Percentiles rank a stretch among this genome's conserved stretches.
Conservation (phyloP, 1,284 basidiomycete species). For the Cutaneotrichosporon curvatum region DNA sequence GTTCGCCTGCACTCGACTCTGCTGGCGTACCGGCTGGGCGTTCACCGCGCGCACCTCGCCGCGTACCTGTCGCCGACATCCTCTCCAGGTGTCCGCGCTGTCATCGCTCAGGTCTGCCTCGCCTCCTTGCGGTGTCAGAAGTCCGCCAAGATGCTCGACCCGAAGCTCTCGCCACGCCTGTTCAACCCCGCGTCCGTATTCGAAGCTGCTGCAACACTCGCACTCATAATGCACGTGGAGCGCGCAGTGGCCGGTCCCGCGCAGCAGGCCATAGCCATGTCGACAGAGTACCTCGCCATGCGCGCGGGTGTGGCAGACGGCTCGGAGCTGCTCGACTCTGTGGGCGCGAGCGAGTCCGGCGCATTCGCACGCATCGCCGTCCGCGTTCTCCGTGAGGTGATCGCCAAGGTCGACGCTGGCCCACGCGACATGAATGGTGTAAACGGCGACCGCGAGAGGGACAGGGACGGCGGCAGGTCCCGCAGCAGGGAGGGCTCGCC, state of each 20-base stretch:
- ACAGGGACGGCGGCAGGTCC: background rate
- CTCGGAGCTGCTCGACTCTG: constrained; percentile 36
- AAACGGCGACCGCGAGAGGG: constrained; percentile 3
- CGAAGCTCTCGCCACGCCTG: constrained; percentile 33
- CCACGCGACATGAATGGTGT: constrained; percentile 1
- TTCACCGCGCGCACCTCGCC: constrained; percentile 34
- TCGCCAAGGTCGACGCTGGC: constrained; percentile 18
- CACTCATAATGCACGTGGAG: constrained; percentile 36
- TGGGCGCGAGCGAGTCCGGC: constrained; percentile 12
- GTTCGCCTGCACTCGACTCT: constrained; percentile 34
- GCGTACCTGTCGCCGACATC: constrained; percentile 28
- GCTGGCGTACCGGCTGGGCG: constrained; percentile 31
- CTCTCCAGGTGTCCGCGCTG: constrained; percentile 23
- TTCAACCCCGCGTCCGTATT: constrained; percentile 35
- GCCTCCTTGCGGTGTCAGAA: constrained; percentile 33
- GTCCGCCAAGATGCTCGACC: constrained; percentile 37
- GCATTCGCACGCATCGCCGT: constrained; percentile 26
- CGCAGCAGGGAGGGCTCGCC: constrained; percentile 4
- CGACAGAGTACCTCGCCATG: constrained; percentile 25
- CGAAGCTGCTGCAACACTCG: constrained; percentile 32
- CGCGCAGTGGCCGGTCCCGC: constrained; percentile 18
- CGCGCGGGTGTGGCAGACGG: constrained; percentile 33
- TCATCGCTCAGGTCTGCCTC: constrained; percentile 31
- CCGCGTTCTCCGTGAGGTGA: constrained; percentile 26
- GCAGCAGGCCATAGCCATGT: constrained; percentile 10